Base-by-base conservation (phyloP, 305 asterid species). In the Ilex paraguariensis region DNA sequence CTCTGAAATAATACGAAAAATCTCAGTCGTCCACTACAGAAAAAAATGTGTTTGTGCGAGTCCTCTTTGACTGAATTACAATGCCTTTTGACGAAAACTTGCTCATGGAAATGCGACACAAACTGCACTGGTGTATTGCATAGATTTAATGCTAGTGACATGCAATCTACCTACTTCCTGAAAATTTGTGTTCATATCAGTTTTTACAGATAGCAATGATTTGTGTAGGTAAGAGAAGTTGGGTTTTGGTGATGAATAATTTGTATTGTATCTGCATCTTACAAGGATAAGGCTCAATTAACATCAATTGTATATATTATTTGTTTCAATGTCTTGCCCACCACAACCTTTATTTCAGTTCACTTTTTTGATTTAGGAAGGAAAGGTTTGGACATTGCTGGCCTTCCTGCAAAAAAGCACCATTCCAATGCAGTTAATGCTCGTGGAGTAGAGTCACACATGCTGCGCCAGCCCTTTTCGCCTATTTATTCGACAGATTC, bases 381-480 rank as follows among this genome's bases (percentile, higher is more conserved):
- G 81, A 85, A 91, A 77, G 97, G 95, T 54, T 66, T 89, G 79
- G 96, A 91, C 74, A 77, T 84, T 17, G 92, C 92, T 54, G 95
- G 88, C 42, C 77, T 85, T 61, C 86, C 95, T 16, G 69, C 59
- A 15, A 86, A 74, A 57, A 85, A 84, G 66, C 84, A 76, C 54
- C 72, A 83, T 60, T 58, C 77, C 52, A 72, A 62, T 63, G 9
- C 64, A 61, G 75, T 63, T 33, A 76, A 61, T 45, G 71, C 78
- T 30, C 79, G 77, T 11, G 96, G 84, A 62, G 55, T 49, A 17
- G 95, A 87, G 64, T 75, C 82, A 3, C 81, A 91, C 66, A 69
- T 76, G 74, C 66, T 57, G 30, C 84, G 99, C 62, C 86, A 70
- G 77, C 99, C 99, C 17, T 94, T 94, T 79, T 94, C 99, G 55